Base-by-base conservation (phyloP, 768 basidiomycete species). In the Royoungia palumana region DNA sequence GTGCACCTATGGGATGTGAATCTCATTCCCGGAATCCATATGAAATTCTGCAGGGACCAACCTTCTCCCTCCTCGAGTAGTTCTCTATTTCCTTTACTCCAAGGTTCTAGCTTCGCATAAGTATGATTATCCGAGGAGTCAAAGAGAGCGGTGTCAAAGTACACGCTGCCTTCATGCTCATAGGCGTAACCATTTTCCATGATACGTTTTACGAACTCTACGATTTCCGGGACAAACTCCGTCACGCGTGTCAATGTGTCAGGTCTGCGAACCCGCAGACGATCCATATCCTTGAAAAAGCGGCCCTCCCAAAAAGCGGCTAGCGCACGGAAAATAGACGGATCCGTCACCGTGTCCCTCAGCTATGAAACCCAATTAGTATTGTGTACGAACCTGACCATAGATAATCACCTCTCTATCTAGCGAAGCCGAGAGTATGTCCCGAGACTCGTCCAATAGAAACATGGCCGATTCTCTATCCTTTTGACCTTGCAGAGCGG, bases 141-240 rank as follows among this genome's bases (percentile, higher is more conserved):
- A 58, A 95, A 97, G 34, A 79, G 77, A 41, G 70, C 70, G 1
- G 91, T 94, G 68, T 96, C 89, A 59, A 97, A 97, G 70, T 94
- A 97, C 24, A 97, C 82, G 67, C 87, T 92, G 14, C 93, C 93
- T 53, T 79, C 77, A n/a, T 72, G 73, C 44, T 73, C 81, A 62
- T 89, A 88, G 12, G 63, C 70, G 61, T 84, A 96, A 0, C 94
- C 95, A 50, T 94, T 94, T 46, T 79, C 71, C 50, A 96, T 74
- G 63, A 98, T 89, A 21, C 79, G 73, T 64, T 93, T 79, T 34
- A 98, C 87, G 65, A 94, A 99, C 5, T 79, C 69, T 42, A 94
- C 90, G 55, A 97, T 90, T 70, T 98, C 94, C 4, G 94, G 91
- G 8, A 99, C 86, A 68, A 93, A 99, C 69, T 98, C 96, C 2